Base-by-base conservation (phyloP, 768 basidiomycete genomes). In the Trametes maxima region DNA sequence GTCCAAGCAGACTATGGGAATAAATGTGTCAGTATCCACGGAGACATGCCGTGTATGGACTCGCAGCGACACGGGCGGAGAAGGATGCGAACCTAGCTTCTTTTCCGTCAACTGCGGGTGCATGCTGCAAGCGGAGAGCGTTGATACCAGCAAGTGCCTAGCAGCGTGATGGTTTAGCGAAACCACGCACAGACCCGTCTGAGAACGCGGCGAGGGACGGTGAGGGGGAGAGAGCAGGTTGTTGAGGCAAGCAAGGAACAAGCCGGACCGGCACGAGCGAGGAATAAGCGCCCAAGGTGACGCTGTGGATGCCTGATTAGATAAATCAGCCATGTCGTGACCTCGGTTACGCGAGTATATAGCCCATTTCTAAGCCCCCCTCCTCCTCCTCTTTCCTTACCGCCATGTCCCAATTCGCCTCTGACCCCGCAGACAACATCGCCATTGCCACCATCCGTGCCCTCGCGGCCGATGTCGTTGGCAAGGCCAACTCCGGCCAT, bases 401-500 rank as follows among this genome's bases (percentile, higher is more conserved):
- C 42, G 55, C 57, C 70, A 81, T 81, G 81, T 71, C 81, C 57
- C 68, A 52, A 0, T 82, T 81, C 70, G 63, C 61, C 44, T 57
- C 75, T 44, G 64, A 75, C 17, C 48, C 68, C 60, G 65, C 79
- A 53, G 90, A 92, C 71, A 78, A 82, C 62, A 69, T 80, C 58
- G 80, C 85, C 67, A 79, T 91, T 66, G 83, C 86, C 57, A 89
- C 89, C 57, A 92, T 90, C 74, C 86, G 90, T 60, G 83, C 85
- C 43, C 85, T 92, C 62, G 86, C 89, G 57, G 88, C 84, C 39
- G 89, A 89, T 78, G 81, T 87, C 67, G 90, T 92, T 48, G 86
- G 76, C 65, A 91, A 93, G 77, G 90, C 94, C 70, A 96, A 96
- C 85, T 94, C 92, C 67, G 94, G 94, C 59, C 94, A 95, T 76